Evolutionary conservation across 2,329 filamentous ascomycete genomes (phyloP), one percentile per base, ranked within the genome.

Genomic region (Sporothrix protearum): DNA sequence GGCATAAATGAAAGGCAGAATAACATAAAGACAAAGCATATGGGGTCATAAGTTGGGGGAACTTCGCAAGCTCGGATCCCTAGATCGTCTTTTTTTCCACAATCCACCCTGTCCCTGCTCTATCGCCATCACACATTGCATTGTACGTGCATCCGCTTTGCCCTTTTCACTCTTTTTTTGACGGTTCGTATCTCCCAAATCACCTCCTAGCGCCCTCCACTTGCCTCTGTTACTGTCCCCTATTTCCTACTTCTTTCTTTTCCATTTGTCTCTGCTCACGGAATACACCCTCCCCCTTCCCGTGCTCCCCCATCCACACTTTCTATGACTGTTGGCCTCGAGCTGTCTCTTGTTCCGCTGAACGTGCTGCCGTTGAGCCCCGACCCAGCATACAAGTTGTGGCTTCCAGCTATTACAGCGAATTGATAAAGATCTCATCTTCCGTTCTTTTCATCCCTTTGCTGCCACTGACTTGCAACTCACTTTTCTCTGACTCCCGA

Each of bases 361-460:
- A 53, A 49, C n/a, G 64, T 55, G 68, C 45, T 69, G 45, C 70
- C 33, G 57, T 22, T 42, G 57, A 25, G 57, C 12, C 36, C 57
- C 36, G 6, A 63, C 33, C 33, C 36, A 42, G 33, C 53, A n/a
- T 42, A 39, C n/a, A 14, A 25, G 22, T 47, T n/a, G 25, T 59
- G 14, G n/a, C 7, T 36, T 49, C 30, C 19, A 59, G 25, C 33
- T 19, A 22, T 28, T 61, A 25, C n/a, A n/a, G 57, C 42, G 57
- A 42, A 57, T 71, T 72, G 71, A 73, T 71, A 73, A 73, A 72
- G 71, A 68, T 68, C 42, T 45, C 71, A 33, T 69, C 51, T 61
- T 67, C 63, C 66, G 7, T 72, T 30, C 33, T 47, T 69, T 45
- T 30, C 25, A 49, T 30, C n/a, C 42, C 30, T 22, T 55, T 55